Conservation (phyloP, 164 flowering plant species). For the Liquidambar formosana region DNA sequence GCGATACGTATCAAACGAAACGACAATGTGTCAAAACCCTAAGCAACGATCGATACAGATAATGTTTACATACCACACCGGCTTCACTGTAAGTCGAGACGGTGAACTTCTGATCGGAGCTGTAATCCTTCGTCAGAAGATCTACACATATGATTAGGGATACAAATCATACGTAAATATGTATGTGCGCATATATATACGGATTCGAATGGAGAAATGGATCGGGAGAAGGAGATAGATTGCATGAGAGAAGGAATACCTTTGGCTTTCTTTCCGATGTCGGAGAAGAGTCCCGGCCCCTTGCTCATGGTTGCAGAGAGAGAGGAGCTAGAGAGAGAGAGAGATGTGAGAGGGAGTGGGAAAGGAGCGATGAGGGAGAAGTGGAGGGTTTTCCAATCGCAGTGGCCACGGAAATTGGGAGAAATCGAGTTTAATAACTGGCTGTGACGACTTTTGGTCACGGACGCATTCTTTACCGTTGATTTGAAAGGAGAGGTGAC, state of each 20-base stretch:
- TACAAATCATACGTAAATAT: background rate
- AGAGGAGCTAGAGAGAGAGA: constrained; percentile 4
- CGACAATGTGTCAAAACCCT: constrained; percentile 1
- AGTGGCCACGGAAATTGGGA: background rate
- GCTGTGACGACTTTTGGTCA: constrained; percentile 3
- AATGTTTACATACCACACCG: constrained; percentile 48
- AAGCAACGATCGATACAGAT: background rate
- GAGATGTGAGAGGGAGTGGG: constrained; percentile 15
- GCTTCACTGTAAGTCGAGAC: constrained; percentile 52
- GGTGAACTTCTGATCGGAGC: constrained; percentile 59
- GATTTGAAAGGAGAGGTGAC: background rate
- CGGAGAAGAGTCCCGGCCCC: constrained; percentile 71
- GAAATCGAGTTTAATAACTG: background rate
- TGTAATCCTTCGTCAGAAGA: constrained; percentile 62
- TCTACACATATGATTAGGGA: constrained; percentile 28
- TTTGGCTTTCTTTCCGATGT: constrained; percentile 65
- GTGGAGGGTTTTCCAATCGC: constrained; percentile 2
- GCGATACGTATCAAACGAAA: background rate
- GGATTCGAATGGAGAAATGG: background rate
- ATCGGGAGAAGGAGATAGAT: background rate
- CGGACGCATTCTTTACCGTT: constrained; percentile 7
- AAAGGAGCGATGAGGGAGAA: constrained; percentile 13
- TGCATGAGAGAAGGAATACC: constrained; percentile 21
- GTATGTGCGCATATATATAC: no score
- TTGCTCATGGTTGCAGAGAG: constrained; percentile 42